These are phyloP conservation scores for Suhomyces bolitotheri DNA, from an alignment of 1,139 yeast species.

Conservation along the genomic window DNA sequence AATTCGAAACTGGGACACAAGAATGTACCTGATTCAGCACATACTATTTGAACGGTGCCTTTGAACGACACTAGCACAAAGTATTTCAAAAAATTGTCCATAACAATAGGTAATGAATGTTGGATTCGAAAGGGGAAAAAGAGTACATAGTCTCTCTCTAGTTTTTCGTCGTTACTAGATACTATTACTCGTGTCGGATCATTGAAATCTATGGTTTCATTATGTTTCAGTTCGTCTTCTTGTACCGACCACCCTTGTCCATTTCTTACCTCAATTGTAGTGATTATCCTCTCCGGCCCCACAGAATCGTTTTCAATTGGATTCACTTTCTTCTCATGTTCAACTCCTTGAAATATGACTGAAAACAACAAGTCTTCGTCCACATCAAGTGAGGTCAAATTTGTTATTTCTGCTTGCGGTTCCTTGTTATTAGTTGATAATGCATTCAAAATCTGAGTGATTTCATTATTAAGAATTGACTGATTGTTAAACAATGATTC, in stretches of 20 bases:
- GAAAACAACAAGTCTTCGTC: constrained; percentile 45
- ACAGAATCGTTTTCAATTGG: constrained; percentile 10
- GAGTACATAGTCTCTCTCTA: constrained; percentile 27
- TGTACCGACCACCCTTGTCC: constrained; percentile 44
- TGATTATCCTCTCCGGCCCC: constrained; percentile 8
- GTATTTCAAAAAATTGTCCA: constrained; percentile 30
- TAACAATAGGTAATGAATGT: constrained; percentile 38
- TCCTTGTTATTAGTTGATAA: constrained; percentile 22
- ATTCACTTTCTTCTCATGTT: constrained; percentile 20
- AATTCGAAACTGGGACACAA: constrained; percentile 54
- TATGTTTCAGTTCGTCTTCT: constrained; percentile 29
- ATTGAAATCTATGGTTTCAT: constrained; percentile 41
- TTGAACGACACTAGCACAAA: constrained; percentile 71
- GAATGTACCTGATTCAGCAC: constrained; percentile 58
- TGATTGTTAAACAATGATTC: constrained; percentile 41
- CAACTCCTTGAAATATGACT: constrained; percentile 33
- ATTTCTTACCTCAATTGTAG: constrained; percentile 43
- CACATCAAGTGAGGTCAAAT: constrained; percentile 30
- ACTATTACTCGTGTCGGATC: constrained; percentile 47
- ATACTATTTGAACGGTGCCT: constrained; percentile 68
- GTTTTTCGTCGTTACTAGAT: constrained; percentile 21
- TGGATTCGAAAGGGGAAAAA: constrained; percentile 46
- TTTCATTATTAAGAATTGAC: constrained; percentile 33
- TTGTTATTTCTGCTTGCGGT: constrained; percentile 24
- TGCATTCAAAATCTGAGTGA: constrained; percentile 27